Conservation (phyloP, 345 rosid species). For the Erucastrum elatum region DNA sequence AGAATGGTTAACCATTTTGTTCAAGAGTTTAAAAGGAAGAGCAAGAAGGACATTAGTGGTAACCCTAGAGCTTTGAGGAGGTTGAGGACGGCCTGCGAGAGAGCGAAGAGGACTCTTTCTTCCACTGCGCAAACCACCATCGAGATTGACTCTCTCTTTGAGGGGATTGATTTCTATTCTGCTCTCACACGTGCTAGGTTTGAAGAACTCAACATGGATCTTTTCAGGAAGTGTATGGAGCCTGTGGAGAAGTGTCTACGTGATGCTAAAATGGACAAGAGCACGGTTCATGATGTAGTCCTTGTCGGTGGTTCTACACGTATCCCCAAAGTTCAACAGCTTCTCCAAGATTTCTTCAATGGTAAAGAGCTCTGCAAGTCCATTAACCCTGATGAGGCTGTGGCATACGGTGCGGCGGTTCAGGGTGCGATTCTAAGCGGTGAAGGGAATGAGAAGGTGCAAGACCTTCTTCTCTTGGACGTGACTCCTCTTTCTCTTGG, state of each 20-base stretch:
- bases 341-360: too few species aligned
- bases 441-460: too few species aligned
- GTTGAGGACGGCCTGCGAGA: background rate
- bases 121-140: background rate
- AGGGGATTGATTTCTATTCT: slow-evolving; percentile 9
- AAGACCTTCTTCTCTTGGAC: too few species aligned
- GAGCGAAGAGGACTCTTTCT: background rate
- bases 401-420: too few species aligned
- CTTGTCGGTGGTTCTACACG: too few species aligned
- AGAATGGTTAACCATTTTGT: slow-evolving; percentile 6
- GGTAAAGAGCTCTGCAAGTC: too few species aligned
- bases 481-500: too few species aligned
- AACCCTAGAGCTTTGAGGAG: slow-evolving; percentile 11
- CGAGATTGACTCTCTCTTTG: slow-evolving; percentile 16
- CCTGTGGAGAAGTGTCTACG: slow-evolving; percentile 17
- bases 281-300: too few species aligned
- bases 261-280: too few species aligned
- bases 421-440: too few species aligned
- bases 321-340: too few species aligned
- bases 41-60: background rate
- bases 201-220: slow-evolving; percentile 16
- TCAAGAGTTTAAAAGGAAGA: slow-evolving; percentile 10
- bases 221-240: slow-evolving; percentile 18
- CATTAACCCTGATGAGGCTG: too few species aligned
- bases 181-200: slow-evolving; percentile 11